These are phyloP conservation scores for Dalechampia spathulata DNA, from an alignment of 441 rosid genomes.

Conservation along the genomic window DNA sequence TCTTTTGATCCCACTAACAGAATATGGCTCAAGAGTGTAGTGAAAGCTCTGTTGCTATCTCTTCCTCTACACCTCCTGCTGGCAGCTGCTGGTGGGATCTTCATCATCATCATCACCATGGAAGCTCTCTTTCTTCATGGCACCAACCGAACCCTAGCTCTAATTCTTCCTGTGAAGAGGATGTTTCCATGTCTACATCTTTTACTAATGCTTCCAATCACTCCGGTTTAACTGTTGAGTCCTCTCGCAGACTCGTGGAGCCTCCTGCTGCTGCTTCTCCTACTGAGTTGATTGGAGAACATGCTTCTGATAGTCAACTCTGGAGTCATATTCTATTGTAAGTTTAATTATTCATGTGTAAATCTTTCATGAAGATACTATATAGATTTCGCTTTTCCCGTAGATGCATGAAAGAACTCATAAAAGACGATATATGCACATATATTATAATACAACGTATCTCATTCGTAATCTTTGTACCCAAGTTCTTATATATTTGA, in stretches of 20 bases:
- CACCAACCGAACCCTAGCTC: constrained; percentile 43
- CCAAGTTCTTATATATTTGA: not conserved
- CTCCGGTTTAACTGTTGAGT: constrained; percentile 54
- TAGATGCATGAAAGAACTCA: not conserved
- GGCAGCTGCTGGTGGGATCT: constrained; percentile 62
- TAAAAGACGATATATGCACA: not conserved
- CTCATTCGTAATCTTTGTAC: constrained; percentile 7
- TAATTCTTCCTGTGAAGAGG: constrained; percentile 53
- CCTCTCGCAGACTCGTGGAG: constrained; percentile 35
- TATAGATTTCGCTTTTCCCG: not conserved
- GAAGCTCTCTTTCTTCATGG: constrained; percentile 32
- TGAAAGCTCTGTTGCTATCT: constrained; percentile 28
- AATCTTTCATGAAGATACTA: not conserved
- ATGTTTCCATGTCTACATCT: constrained; percentile 43
- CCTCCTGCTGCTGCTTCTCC: constrained; percentile 29
- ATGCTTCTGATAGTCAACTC: constrained; percentile 49
- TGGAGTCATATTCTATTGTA: constrained; percentile 68
- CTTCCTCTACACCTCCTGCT: constrained; percentile 27
- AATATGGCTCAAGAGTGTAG: constrained; percentile 60
- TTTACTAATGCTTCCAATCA: constrained; percentile 55
- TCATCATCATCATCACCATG: constrained; percentile 30
- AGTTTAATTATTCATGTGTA: constrained; percentile 17
- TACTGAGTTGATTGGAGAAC: constrained; percentile 44
- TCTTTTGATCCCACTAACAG: not conserved
- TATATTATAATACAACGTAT: not conserved